Conservation (phyloP, 768 basidiomycete species). For the Hygrocybe punicea region DNA sequence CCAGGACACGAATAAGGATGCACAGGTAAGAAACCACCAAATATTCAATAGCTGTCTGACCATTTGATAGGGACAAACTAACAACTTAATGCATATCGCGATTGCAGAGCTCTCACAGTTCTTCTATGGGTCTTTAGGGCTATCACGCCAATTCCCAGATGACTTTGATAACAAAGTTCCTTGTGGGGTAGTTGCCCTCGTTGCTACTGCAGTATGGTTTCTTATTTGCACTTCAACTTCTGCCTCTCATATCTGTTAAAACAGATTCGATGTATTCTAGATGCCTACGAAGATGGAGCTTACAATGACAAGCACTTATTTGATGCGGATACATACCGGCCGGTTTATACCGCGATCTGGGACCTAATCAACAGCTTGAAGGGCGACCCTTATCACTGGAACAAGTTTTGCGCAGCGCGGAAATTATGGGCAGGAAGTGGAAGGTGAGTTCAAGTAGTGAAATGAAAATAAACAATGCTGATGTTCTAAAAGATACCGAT, state of each 20-base stretch:
- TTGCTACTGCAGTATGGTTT: background rate
- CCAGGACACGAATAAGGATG: background rate
- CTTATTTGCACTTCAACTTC: background rate
- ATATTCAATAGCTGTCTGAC: background rate
- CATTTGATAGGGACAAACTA: background rate
- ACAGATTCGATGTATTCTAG: background rate
- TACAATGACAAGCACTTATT: background rate
- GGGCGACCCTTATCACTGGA: background rate
- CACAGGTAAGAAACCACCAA: background rate
- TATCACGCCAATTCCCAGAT: background rate
- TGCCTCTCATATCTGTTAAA: background rate
- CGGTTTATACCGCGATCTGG: background rate
- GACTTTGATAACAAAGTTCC: background rate
- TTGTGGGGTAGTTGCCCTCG: background rate
- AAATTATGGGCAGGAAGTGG: background rate
- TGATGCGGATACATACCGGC: background rate
- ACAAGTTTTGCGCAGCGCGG: background rate
- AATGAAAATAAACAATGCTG: too few species aligned
- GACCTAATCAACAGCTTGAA: background rate
- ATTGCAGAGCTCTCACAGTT: background rate
- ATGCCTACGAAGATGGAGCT: background rate
- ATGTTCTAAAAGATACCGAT: too few species aligned
- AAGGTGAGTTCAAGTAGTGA: conserved; percentile 4
- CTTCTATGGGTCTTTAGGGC: background rate
- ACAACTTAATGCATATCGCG: background rate